These are phyloP conservation scores for Aureobasidium sp. DNA, from an alignment of 2,329 filamentous ascomycete species.

Conservation along the genomic window DNA sequence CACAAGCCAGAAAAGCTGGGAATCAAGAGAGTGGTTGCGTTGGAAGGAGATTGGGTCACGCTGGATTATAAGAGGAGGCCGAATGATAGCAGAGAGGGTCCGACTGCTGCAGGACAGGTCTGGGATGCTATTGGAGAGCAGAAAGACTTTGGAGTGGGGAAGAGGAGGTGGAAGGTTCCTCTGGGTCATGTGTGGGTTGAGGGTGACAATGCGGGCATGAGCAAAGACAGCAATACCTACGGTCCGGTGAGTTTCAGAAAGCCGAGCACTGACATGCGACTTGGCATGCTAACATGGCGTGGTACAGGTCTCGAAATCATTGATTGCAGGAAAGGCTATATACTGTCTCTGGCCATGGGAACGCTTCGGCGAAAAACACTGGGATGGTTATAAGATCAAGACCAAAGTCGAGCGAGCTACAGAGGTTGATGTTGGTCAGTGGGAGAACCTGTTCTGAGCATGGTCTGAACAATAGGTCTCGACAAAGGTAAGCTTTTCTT, in stretches of 20 bases:
- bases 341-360: constrained; percentile 62
- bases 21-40: constrained; percentile 74
- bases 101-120: constrained; percentile 17
- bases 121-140: constrained; percentile 13
- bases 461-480: neutral
- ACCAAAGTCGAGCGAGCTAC: constrained; percentile 30
- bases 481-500: neutral
- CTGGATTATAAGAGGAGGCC: constrained; percentile 41
- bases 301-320: constrained; percentile 51
- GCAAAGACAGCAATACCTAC: constrained; percentile 80
- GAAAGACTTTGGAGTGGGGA: constrained; percentile 10
- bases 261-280: neutral
- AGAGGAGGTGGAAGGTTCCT: constrained; percentile 54
- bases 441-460: constrained; percentile 8
- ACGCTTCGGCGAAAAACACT: constrained; percentile 44
- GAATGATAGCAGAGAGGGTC: constrained; percentile 22
- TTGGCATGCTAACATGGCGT: neutral
- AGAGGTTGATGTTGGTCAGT: neutral
- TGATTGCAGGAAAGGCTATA: constrained; percentile 68
- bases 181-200: constrained; percentile 90
- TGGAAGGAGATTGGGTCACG: constrained; percentile 69
- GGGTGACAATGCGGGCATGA: constrained; percentile 69
- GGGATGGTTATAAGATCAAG: constrained; percentile 46
- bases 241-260: constrained; percentile 49
- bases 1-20: constrained; percentile 58